These are phyloP conservation scores for Phytophthora hybrid DNA, from an alignment of 352 stramenopile species.

Conservation along the genomic window DNA sequence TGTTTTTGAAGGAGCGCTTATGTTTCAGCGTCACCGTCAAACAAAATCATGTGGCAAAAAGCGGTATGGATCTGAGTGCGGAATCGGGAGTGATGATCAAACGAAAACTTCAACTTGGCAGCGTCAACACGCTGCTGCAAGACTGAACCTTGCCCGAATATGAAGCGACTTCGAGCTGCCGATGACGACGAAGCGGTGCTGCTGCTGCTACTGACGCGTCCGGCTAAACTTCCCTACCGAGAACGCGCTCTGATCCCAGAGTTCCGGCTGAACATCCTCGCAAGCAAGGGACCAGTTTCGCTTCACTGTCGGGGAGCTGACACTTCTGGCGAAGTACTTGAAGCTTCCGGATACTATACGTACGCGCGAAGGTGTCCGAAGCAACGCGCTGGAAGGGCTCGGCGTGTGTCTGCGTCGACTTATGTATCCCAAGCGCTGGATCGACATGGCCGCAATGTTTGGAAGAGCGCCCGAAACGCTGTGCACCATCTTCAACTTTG, in stretches of 20 bases:
- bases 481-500: constrained; percentile 1
- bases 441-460: background rate
- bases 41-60: background rate
- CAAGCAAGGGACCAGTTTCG: background rate
- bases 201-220: background rate
- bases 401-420: background rate
- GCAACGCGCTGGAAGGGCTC: background rate
- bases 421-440: background rate
- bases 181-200: too few species aligned
- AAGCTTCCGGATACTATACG: background rate
- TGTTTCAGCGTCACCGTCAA: background rate
- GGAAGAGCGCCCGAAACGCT: background rate
- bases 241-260: background rate
- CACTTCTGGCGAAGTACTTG: background rate
- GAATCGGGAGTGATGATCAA: background rate
- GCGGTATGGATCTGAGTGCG: background rate
- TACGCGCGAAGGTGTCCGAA: background rate
- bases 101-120: background rate
- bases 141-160: background rate
- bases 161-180: background rate
- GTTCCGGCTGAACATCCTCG: background rate
- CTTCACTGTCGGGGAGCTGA: background rate
- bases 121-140: background rate
- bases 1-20: background rate
- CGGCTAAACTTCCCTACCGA: background rate